Conservation (phyloP, 148 eudicot genomes). For the Fagopyrum homotropicum region DNA sequence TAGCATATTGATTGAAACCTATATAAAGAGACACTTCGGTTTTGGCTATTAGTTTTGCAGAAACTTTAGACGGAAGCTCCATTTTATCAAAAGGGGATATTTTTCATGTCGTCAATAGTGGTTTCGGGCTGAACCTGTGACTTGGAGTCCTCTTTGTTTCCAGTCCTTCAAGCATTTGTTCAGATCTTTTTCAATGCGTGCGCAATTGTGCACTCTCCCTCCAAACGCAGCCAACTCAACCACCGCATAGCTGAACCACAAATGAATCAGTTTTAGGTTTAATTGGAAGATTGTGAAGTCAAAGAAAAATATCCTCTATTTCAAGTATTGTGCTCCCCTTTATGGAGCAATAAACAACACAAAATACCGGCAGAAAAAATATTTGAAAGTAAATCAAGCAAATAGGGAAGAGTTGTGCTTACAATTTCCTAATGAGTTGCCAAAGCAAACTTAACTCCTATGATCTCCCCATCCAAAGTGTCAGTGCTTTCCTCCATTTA, state of each 20-base stretch:
- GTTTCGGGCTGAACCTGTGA: too few species aligned
- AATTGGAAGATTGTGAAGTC: too few species aligned
- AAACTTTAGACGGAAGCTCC: not conserved
- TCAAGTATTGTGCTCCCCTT: not conserved
- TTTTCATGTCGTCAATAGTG: too few species aligned
- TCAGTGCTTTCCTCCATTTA: conserved; percentile 41
- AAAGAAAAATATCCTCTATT: not conserved
- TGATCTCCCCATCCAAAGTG: conserved; percentile 46
- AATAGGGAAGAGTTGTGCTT: conserved; percentile 20
- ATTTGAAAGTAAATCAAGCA: not conserved
- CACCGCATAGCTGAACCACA: too few species aligned
- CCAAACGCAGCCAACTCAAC: too few species aligned
- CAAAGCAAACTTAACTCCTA: conserved; percentile 49
- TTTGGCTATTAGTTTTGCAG: not conserved
- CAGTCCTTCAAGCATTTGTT: too few species aligned
- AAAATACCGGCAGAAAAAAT: not conserved
- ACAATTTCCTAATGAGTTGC: conserved; percentile 64
- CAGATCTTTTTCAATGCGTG: too few species aligned
- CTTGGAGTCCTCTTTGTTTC: too few species aligned
- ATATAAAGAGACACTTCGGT: not conserved
- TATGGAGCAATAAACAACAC: not conserved
- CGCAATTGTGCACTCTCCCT: too few species aligned
- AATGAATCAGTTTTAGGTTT: too few species aligned
- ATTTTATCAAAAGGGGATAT: not conserved
- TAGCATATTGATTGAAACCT: not conserved